Evolutionary conservation across 192 early-diverging fungal genomes (phyloP), one percentile per base, ranked within the genome.

Genomic region (Lobosporangium transversale): DNA sequence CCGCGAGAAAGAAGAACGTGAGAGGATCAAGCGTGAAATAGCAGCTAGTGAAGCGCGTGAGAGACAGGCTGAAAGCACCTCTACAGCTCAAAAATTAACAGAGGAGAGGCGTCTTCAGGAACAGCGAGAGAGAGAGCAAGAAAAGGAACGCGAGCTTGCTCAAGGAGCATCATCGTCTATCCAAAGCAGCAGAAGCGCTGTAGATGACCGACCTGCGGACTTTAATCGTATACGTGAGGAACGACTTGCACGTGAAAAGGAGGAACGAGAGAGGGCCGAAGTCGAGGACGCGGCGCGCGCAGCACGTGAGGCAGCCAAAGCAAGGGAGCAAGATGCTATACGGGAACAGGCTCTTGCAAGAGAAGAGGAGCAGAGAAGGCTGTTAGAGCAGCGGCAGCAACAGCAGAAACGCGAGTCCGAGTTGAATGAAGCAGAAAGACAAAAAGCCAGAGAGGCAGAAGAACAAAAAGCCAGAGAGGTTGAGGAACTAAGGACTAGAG

Each of bases 151-250:
- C 30, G 67, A 79, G 62, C 66, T 71, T 29, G 44, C 33, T 4
- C 81, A 84, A 49, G 84, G 86, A 51, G 37, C 20, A 37, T 26
- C n/a, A 7, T 10, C 8, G 8, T 40, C 37, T 7, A 7, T 40
- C 8, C 8, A 7, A 7, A 40, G 37, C 37, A 26, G 37, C 23
- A 15, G 37, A 48, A 50, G 31, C 33, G 12, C 24, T 32, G 20
- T 18, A 35, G 9, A 14, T 14, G 14, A 14, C 37, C 24, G 27
- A 26, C 42, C 30, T 26, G 35, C 32, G 35, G 36, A 36, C 17
- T 50, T 52, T 5, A 68, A 68, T 21, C 80, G 73, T 32, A 66
- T 76, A 44, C 84, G 80, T 4, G 81, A 86, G 57, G 79, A 79
- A 24, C 78, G 78, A 36, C 67, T 78, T 44, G 58, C 65, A 0